Percentiles rank a stretch among this genome's conserved stretches.
phyloP scores from a whole-genome alignment of 169 alveolate genomes.

The Eimeria sp. region DNA sequence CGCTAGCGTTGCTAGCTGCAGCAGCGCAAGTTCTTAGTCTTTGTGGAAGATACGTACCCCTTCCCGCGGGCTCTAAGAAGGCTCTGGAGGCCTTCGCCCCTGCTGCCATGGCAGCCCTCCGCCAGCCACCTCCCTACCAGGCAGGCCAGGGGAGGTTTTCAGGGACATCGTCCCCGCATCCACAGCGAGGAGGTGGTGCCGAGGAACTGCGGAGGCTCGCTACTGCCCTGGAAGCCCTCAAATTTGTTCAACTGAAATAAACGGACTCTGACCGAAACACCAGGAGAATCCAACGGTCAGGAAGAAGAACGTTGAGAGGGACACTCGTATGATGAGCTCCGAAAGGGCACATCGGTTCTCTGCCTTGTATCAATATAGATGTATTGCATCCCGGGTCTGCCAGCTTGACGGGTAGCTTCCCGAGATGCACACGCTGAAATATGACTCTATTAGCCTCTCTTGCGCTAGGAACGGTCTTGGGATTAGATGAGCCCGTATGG shows the following conservation, averaged over 20 bases:
- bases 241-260: slow-evolving; percentile 40
- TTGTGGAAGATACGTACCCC: slow-evolving; percentile 36
- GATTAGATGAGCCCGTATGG: background rate
- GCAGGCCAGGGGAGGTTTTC: background rate
- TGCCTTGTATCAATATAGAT: background rate
- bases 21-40: slow-evolving; percentile 55
- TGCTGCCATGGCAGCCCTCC: slow-evolving; percentile 65
- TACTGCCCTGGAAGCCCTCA: slow-evolving; percentile 52
- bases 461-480: background rate
- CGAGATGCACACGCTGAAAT: background rate
- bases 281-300: background rate
- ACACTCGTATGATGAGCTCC: background rate
- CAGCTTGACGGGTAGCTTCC: background rate
- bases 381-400: background rate
- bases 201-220: slow-evolving; percentile 63
- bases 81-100: slow-evolving; percentile 55
- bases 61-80: slow-evolving; percentile 50
- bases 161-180: background rate
- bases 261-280: background rate
- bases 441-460: background rate
- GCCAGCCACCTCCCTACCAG: slow-evolving; percentile 37
- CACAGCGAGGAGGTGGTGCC: slow-evolving; percentile 30
- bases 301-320: background rate
- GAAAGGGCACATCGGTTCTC: background rate
- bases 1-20: slow-evolving; percentile 53